Evolutionary conservation across 2,329 filamentous ascomycete species (phyloP).

Genomic region (Pseudonectria buxi): DNA sequence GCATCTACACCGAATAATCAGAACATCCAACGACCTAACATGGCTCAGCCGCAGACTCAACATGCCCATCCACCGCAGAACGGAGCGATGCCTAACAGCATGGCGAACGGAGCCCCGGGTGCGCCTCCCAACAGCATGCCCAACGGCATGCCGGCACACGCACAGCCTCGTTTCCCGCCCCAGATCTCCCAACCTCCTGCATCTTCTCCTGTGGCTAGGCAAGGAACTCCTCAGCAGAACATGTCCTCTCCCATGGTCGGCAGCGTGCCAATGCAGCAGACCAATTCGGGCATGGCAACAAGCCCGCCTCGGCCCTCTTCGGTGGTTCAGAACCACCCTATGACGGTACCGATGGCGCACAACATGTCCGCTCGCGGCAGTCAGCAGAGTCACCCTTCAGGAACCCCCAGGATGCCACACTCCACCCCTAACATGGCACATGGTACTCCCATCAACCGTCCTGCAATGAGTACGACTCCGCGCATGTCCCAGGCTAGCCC

Average conservation of each 20-base stretch:
- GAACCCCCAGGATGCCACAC: slow-evolving; percentile 56
- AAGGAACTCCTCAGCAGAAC: slow-evolving; percentile 54
- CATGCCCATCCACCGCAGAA: slow-evolving; percentile 31
- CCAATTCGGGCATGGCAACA: slow-evolving; percentile 60
- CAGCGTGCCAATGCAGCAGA: slow-evolving; percentile 56
- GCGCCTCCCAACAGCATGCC: slow-evolving; percentile 30
- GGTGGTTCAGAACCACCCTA: slow-evolving; percentile 53
- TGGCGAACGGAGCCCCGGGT: slow-evolving; percentile 31
- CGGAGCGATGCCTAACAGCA: slow-evolving; percentile 24
- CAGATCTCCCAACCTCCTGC: slow-evolving; percentile 57
- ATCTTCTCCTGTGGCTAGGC: slow-evolving; percentile 60
- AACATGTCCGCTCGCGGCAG: slow-evolving; percentile 59
- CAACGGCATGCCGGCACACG: slow-evolving; percentile 32
- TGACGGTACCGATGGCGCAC: slow-evolving; percentile 53
- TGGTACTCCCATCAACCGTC: slow-evolving; percentile 50
- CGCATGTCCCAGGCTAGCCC: slow-evolving; percentile 58
- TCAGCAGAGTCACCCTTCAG: slow-evolving; percentile 58
- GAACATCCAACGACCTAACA: slow-evolving; percentile 17
- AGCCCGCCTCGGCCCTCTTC: slow-evolving; percentile 63
- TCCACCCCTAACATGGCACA: slow-evolving; percentile 56
- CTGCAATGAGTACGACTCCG: slow-evolving; percentile 49
- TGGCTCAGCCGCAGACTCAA: slow-evolving; percentile 24
- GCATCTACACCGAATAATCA: slow-evolving; percentile 23
- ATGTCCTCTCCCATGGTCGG: slow-evolving; percentile 61
- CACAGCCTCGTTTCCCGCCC: slow-evolving; percentile 42